Base-by-base conservation (phyloP, 345 rosid genomes). In the Cardamine resedifolia region DNA sequence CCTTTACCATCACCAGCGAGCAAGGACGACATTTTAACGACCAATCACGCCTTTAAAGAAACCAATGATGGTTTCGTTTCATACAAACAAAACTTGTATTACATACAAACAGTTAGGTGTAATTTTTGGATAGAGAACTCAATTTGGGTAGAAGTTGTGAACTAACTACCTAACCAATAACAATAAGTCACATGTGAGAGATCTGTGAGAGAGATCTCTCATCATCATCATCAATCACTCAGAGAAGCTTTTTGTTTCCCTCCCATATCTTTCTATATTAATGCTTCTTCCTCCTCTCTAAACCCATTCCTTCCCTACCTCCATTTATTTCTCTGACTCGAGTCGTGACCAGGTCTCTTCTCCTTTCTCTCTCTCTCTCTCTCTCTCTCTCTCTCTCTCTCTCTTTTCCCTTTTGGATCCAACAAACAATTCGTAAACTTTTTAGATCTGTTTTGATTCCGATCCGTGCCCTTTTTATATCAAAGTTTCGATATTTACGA, bases 131-230 rank as follows among this genome's bases (percentile, higher is more conserved):
- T 7, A 34, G 28, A 21, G 10, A 36, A 24, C 15, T 61, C 12
- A 55, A 8, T 24, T 53, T 55, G 74, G 75, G 68, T 63, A 30
- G 70, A 60, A 62, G 64, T 43, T 65, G 68, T 73, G 77, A 70
- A 64, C 85, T 77, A 84, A 79, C 90, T 56, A 77, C 82, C 84
- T 38, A 73, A 70, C 74, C 58, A 33, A 34, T 33, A 34, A 9
- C 50, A 44, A 61, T 26, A 41, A 26, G 72, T 83, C 88, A 82
- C 65, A 64, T 63, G 68, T 59, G 18, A 19, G 62, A 57, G n/a
- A n/a, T n/a, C n/a, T n/a, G n/a, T n/a, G n/a, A n/a, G n/a, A n/a
- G n/a, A n/a, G n/a, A n/a, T n/a, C n/a, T 57, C 43, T 0, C 24
- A 57, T 28, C 45, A 36, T n/a, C 15, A 31, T n/a, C n/a, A n/a